A percentile compares a stretch with the other conserved stretches of the same genome.
Evolutionary conservation across 2,329 filamentous ascomycete species (phyloP).

Genomic region (Colletotrichum eremochloae): DNA sequence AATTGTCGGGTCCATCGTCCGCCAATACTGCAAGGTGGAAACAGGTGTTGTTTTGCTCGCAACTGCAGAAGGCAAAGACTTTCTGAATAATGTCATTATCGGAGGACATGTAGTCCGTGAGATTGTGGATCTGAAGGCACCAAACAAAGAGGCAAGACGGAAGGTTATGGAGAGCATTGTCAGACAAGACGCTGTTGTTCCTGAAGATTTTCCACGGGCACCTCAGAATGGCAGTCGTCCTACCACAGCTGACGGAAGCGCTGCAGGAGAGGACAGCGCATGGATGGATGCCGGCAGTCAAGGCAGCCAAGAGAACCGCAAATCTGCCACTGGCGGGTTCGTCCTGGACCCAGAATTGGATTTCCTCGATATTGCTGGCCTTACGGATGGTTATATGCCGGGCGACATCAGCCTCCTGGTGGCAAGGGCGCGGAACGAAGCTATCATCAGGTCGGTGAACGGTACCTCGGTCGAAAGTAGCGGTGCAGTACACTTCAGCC

Average conservation of each 20-base stretch:
- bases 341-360: slow-evolving; percentile 83
- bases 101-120: slow-evolving; percentile 94
- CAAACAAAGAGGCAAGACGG: slow-evolving; percentile 89
- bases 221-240: slow-evolving; percentile 65
- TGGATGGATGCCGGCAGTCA: slow-evolving; percentile 84
- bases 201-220: slow-evolving; percentile 51
- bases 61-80: slow-evolving; percentile 93
- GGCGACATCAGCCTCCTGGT: slow-evolving; percentile 91
- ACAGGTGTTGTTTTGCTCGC: slow-evolving; percentile 88
- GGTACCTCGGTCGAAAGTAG: slow-evolving; percentile 60
- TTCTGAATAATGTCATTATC: slow-evolving; percentile 89
- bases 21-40: slow-evolving; percentile 84
- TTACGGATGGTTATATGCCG: slow-evolving; percentile 98
- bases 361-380: slow-evolving; percentile 91
- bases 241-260: slow-evolving; percentile 67
- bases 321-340: slow-evolving; percentile 70
- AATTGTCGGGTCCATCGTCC: slow-evolving; percentile 83
- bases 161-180: slow-evolving; percentile 87
- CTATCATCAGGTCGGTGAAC: slow-evolving; percentile 85
- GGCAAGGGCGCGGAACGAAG: slow-evolving; percentile 89
- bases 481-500: slow-evolving; percentile 73
- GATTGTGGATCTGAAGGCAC: slow-evolving; percentile 89
- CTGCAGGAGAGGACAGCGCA: slow-evolving; percentile 66
- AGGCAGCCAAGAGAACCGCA: slow-evolving; percentile 57
- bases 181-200: slow-evolving; percentile 62